Conservation (phyloP, 306 rosid genomes). For the Prunus mongolica region DNA sequence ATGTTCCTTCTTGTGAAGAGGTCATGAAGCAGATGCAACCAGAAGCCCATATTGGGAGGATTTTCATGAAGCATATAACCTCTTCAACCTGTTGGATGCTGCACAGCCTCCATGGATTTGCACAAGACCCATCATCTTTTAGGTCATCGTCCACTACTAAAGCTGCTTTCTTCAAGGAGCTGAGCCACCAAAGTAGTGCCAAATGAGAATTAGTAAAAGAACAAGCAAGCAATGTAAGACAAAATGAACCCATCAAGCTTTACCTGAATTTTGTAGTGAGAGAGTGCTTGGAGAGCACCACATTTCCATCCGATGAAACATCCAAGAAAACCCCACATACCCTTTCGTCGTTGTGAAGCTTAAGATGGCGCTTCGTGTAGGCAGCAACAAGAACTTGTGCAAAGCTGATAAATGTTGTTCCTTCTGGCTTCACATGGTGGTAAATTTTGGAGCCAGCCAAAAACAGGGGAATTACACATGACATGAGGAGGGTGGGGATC, state of each 20-base stretch:
- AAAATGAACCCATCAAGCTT: background rate
- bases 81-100: constrained; percentile 74
- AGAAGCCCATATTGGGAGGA: constrained; percentile 51
- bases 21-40: constrained; percentile 42
- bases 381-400: constrained; percentile 58
- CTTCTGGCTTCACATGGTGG: constrained; percentile 45
- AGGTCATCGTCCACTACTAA: constrained; percentile 42
- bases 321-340: constrained; percentile 34
- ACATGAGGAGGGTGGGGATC: constrained; percentile 52
- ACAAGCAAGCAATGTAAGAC: background rate
- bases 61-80: constrained; percentile 43
- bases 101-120: constrained; percentile 43
- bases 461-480: constrained; percentile 46
- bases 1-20: constrained; percentile 47
- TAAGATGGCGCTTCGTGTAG: constrained; percentile 46
- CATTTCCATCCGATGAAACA: constrained; percentile 38
- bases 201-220: background rate
- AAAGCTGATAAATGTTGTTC: constrained; percentile 52
- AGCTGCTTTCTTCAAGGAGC: constrained; percentile 58
- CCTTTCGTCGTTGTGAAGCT: constrained; percentile 27
- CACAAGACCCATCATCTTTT: constrained; percentile 42
- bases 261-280: constrained; percentile 58
- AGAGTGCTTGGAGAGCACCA: constrained; percentile 42
- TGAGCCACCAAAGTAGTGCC: background rate
- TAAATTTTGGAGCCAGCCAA: constrained; percentile 46